Conservation (phyloP, 768 basidiomycete genomes). For the Hericium rajendrae region DNA sequence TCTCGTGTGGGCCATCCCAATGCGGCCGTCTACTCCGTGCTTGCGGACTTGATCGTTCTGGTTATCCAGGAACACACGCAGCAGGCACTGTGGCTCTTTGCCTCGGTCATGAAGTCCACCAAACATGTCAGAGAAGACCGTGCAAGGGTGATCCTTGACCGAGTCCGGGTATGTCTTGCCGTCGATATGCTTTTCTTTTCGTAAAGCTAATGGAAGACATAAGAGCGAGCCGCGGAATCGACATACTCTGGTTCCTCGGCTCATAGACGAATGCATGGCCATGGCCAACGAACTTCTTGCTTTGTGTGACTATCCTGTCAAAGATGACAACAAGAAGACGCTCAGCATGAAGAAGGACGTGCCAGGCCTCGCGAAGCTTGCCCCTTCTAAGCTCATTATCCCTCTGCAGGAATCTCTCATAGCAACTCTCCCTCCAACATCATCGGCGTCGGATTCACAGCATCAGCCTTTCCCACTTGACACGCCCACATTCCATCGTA, state of each 20-base stretch:
- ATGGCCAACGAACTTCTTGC: constrained; percentile 66
- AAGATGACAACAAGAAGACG: constrained; percentile 25
- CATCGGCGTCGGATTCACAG: constrained; percentile 38
- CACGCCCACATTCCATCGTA: constrained; percentile 71
- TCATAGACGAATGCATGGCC: constrained; percentile 38
- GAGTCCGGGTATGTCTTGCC: constrained; percentile 39
- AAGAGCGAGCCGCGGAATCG: constrained; percentile 41
- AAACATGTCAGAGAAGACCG: constrained; percentile 48
- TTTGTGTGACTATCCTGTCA: constrained; percentile 49
- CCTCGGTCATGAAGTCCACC: constrained; percentile 79
- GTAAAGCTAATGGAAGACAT: background rate
- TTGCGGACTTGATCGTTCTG: constrained; percentile 55
- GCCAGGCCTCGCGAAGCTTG: constrained; percentile 42
- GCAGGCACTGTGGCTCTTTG: constrained; percentile 90
- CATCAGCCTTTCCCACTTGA: constrained; percentile 77
- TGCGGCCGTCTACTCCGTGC: constrained; percentile 42
- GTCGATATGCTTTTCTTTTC: background rate
- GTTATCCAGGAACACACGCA: constrained; percentile 82
- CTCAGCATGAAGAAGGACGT: constrained; percentile 47
- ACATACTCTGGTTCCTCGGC: constrained; percentile 30
- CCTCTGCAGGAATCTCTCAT: constrained; percentile 91
- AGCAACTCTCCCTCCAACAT: constrained; percentile 73
- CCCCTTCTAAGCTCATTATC: constrained; percentile 66
- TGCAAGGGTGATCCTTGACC: constrained; percentile 46
- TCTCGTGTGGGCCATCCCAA: constrained; percentile 82